Base-by-base conservation (phyloP, 768 basidiomycete genomes). In the Cytidiella melzeri region DNA sequence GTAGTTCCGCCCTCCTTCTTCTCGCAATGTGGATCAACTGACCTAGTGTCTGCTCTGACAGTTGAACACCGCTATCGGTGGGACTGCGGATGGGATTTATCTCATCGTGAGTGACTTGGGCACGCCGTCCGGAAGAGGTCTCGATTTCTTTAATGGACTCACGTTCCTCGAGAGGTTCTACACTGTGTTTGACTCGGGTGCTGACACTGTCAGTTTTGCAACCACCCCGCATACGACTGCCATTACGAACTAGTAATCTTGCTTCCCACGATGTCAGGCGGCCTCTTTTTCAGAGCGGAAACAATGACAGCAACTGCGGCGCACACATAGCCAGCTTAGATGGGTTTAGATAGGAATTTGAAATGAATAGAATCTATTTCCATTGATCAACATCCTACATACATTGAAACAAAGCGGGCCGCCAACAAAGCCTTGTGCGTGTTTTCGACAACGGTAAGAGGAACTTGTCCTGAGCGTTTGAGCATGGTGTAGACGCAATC, bases 171-270 rank as follows among this genome's bases (percentile, higher is more conserved):
- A 51, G 44, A 28, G 50, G 5, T 46, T 40, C 44, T 51, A 42
- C 43, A 21, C 37, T 19, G 38, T 51, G 21, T 51, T 12, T 20
- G 44, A 72, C 49, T 51, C 60, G 7, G 59, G 55, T 2, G 64
- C 61, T 52, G 43, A 38, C 3, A 63, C 45, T 4, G 60, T 69
- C 26, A 67, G 67, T n/a, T 49, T 72, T 7, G 70, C 70, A 15
- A 62, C 56, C 10, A 69, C 68, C 2, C 10, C 39, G 19, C 58
- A 59, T 51, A 72, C 70, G 15, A 48, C 45, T 28, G 58, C 63
- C 6, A 63, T 56, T 4, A 53, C 57, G 12, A 67, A 68, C 53
- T 67, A 46, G 47, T n/a, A n/a, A n/a, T n/a, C n/a, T n/a, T n/a
- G n/a, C n/a, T n/a, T n/a, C n/a, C n/a, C n/a, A n/a, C n/a, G n/a